These are phyloP conservation scores for Graphium sp. DNA, from an alignment of 2,329 filamentous ascomycete genomes.

Conservation along the genomic window DNA sequence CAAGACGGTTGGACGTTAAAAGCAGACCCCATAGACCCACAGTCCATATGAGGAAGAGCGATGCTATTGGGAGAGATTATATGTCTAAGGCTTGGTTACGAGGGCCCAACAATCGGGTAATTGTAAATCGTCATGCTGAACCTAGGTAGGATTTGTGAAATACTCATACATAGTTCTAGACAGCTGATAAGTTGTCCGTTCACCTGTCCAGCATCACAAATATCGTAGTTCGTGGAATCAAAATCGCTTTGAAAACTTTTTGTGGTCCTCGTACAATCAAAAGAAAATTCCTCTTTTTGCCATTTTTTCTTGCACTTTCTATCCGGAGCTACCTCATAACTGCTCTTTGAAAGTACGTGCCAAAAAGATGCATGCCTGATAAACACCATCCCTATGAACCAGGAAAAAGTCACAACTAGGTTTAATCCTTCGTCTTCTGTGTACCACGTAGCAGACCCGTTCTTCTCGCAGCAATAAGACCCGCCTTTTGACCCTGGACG, in stretches of 20 bases:
- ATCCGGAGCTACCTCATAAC: constrained; percentile 27
- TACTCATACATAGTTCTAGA: too few species aligned
- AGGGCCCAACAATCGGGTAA: too few species aligned
- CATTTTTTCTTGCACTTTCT: constrained; percentile 15
- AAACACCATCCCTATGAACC: constrained; percentile 49
- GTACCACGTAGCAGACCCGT: constrained; percentile 99
- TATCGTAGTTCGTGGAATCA: too few species aligned
- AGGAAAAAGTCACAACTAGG: constrained; percentile 23
- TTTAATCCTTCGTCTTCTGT: constrained; percentile 98
- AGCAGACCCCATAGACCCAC: too few species aligned
- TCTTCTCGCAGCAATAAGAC: constrained; percentile 99
- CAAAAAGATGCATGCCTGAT: constrained; percentile 38
- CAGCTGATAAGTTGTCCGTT: too few species aligned
- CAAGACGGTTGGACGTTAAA: too few species aligned
- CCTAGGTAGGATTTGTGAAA: too few species aligned
- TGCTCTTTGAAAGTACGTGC: constrained; percentile 28
- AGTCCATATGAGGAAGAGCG: too few species aligned
- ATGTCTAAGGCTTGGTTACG: too few species aligned
- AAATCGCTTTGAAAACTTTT: constrained; percentile 4
- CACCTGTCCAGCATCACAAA: too few species aligned
- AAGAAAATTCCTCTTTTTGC: constrained; percentile 6
- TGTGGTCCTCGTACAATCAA: constrained; percentile 4
- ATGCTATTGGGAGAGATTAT: too few species aligned
- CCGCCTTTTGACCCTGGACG: constrained; percentile 96
- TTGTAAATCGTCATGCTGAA: too few species aligned